Evolutionary conservation across 306 rosid species (phyloP).

Genomic region (Herpetospermum pedunculosum): DNA sequence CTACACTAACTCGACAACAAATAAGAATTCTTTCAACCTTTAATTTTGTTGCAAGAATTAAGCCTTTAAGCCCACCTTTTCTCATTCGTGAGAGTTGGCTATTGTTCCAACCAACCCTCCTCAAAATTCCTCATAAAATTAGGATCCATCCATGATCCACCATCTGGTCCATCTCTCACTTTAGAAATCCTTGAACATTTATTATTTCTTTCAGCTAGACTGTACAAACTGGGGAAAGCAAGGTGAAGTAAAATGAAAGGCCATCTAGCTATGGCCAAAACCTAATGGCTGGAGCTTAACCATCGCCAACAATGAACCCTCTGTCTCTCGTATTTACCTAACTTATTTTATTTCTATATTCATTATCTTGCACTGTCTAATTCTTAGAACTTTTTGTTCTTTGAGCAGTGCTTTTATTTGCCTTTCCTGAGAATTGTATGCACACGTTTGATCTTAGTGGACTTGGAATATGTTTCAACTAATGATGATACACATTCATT

Average conservation of each 20-base stretch:
- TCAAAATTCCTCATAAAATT: not conserved
- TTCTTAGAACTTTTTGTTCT: not conserved
- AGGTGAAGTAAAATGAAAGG: not conserved
- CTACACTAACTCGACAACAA: not conserved
- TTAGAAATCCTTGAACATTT: not conserved
- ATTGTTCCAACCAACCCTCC: not conserved
- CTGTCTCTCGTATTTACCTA: not conserved
- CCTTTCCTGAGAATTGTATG: not conserved
- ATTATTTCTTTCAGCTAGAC: not conserved
- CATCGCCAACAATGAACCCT: not conserved
- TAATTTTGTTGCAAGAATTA: not conserved
- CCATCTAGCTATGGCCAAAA: not conserved
- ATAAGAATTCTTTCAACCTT: not conserved
- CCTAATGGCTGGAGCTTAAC: not conserved
- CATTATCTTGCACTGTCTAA: not conserved
- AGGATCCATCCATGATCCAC: not conserved
- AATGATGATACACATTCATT: not conserved
- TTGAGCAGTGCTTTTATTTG: not conserved
- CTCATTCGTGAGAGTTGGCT: not conserved
- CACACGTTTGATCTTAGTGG: not conserved
- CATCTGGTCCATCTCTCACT: not conserved
- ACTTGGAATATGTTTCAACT: constrained; percentile 1
- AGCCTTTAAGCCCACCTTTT: not conserved
- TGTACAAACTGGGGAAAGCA: not conserved
- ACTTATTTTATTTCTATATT: not conserved